Evolutionary conservation across 2,329 filamentous ascomycete species (phyloP).

Genomic region (Macroventuria anomochaeta): DNA sequence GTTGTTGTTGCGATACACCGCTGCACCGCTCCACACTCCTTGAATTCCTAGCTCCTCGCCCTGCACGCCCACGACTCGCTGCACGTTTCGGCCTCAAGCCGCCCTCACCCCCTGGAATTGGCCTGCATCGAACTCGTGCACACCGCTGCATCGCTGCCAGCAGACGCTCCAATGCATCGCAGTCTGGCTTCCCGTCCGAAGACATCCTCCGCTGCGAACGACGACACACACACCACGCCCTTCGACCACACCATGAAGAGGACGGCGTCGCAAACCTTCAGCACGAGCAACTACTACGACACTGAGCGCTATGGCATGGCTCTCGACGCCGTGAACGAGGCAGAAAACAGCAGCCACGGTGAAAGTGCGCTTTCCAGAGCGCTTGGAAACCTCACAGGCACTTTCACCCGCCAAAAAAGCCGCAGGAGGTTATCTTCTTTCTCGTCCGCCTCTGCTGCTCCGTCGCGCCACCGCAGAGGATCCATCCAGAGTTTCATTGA

Average conservation of each 20-base stretch:
- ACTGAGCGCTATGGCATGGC: slow-evolving; percentile 28
- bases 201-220: slow-evolving; percentile 54
- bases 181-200: slow-evolving; percentile 48
- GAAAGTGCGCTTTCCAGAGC: slow-evolving; percentile 40
- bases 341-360: slow-evolving; percentile 29
- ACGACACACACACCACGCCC: slow-evolving; percentile 34
- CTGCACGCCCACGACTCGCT: slow-evolving; percentile 20
- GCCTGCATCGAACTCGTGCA: slow-evolving; percentile 8
- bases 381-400: slow-evolving; percentile 35
- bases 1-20: slow-evolving; percentile 8
- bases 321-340: slow-evolving; percentile 43
- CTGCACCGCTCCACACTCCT: slow-evolving; percentile 6
- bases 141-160: slow-evolving; percentile 15
- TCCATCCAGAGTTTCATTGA: slow-evolving; percentile 41
- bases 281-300: slow-evolving; percentile 31
- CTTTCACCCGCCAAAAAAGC: slow-evolving; percentile 43
- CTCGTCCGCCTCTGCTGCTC: slow-evolving; percentile 31
- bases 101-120: slow-evolving; percentile 18
- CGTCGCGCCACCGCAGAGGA: slow-evolving; percentile 34
- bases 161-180: slow-evolving; percentile 45
- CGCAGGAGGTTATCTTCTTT: slow-evolving; percentile 44
- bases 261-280: slow-evolving; percentile 49
- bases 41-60: slow-evolving; percentile 4
- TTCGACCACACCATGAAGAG: slow-evolving; percentile 44
- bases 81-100: slow-evolving; percentile 16